A percentile compares a stretch with the other conserved stretches of the same genome.
phyloP scores from a whole-genome alignment of 805 yeast species.

The Lachancea cidri region DNA sequence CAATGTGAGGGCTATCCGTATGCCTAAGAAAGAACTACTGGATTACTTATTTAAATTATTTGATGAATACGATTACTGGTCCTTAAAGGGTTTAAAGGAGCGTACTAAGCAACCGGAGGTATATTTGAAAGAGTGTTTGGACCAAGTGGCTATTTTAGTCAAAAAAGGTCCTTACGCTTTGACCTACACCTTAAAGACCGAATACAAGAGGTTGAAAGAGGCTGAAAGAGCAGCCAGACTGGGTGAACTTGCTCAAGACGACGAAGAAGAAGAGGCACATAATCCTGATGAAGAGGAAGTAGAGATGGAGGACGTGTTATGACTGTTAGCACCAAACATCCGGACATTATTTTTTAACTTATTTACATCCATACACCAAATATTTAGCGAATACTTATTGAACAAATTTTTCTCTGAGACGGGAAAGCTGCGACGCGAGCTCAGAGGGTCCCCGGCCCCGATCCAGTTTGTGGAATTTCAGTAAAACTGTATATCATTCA shows the following conservation, averaged over 20 bases:
- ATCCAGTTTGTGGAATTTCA: background rate
- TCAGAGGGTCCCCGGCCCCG: background rate
- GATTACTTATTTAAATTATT: conserved; percentile 83
- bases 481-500: too few relatives aligned
- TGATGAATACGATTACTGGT: conserved; percentile 96
- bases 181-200: conserved; percentile 85
- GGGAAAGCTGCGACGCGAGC: too few relatives aligned
- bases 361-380: background rate
- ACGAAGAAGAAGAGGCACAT: conserved; percentile 45
- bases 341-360: background rate
- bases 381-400: too few relatives aligned
- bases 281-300: conserved; percentile 50
- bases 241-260: conserved; percentile 41
- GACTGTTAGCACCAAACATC: conserved; percentile 11
- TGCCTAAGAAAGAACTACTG: conserved; percentile 88
- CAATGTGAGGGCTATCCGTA: conserved; percentile 72
- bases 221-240: conserved; percentile 66
- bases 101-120: conserved; percentile 94
- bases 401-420: too few relatives aligned
- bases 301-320: conserved; percentile 72
- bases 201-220: conserved; percentile 74
- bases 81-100: conserved; percentile 88
- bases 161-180: conserved; percentile 95
- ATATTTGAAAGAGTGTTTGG: conserved; percentile 84
- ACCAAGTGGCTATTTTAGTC: conserved; percentile 80